Evolutionary conservation across 2,329 filamentous ascomycete species (phyloP).

Genomic region (Cryphonectria radicalis): DNA sequence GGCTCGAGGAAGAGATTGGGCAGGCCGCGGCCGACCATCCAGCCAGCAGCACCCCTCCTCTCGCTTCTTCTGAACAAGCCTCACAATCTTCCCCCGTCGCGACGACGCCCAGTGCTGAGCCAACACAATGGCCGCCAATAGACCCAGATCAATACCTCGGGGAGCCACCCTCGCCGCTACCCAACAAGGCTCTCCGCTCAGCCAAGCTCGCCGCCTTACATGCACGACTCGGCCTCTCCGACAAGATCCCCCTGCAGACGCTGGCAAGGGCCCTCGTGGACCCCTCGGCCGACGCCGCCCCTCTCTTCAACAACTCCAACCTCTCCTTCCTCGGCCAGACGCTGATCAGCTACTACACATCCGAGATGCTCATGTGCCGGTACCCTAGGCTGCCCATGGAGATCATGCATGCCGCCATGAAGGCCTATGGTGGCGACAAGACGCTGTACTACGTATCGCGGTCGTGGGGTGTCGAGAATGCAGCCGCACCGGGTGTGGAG

Average conservation of each 20-base stretch:
- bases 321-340: slow-evolving; percentile 81
- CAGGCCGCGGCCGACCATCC: slow-evolving; percentile 13
- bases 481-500: slow-evolving; percentile 85
- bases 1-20: slow-evolving; percentile 25
- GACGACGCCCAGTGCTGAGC: slow-evolving; percentile 39
- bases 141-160: slow-evolving; percentile 39
- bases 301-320: slow-evolving; percentile 85
- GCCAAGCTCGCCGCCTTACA: slow-evolving; percentile 93
- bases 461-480: slow-evolving; percentile 91
- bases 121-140: slow-evolving; percentile 32
- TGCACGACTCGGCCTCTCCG: slow-evolving; percentile 81
- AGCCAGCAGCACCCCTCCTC: slow-evolving; percentile 12
- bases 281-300: slow-evolving; percentile 77
- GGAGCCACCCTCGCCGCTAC: slow-evolving; percentile 67
- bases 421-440: slow-evolving; percentile 78
- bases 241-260: slow-evolving; percentile 81
- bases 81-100: slow-evolving; percentile 28
- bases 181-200: slow-evolving; percentile 69
- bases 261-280: slow-evolving; percentile 87
- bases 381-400: slow-evolving; percentile 89
- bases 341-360: slow-evolving; percentile 84
- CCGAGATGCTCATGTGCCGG: slow-evolving; percentile 84
- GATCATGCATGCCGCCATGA: slow-evolving; percentile 85
- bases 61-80: slow-evolving; percentile 21
- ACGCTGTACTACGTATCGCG: slow-evolving; percentile 74